Percentiles rank a stretch among this genome's conserved stretches.
These are phyloP conservation scores for Penicillium sp. DNA, from an alignment of 2,329 filamentous ascomycete species.

Conservation along the genomic window DNA sequence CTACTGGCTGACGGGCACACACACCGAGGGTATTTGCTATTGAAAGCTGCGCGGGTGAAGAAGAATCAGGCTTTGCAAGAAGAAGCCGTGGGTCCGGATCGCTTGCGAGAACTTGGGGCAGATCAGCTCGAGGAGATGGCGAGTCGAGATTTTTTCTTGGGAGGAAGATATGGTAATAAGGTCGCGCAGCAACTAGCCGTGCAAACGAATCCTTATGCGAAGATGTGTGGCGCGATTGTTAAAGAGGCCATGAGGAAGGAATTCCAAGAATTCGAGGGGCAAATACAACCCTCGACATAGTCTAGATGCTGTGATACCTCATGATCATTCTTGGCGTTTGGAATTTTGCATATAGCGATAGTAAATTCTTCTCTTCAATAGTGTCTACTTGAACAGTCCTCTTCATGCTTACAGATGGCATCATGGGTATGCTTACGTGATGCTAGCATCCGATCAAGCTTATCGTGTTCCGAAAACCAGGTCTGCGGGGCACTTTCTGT, in stretches of 20 bases:
- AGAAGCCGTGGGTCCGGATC: conserved; percentile 25
- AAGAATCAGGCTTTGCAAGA: conserved; percentile 7
- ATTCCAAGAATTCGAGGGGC: conserved; percentile 47
- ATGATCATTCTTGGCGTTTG: not conserved
- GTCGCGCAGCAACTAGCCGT: conserved; percentile 59
- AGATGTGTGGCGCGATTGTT: conserved; percentile 63
- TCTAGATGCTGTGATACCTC: not conserved
- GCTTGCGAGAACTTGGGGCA: conserved; percentile 33
- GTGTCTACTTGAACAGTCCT: not conserved
- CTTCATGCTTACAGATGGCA: not conserved
- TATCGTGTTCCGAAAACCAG: not conserved
- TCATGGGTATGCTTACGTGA: not conserved
- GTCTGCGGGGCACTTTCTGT: not conserved
- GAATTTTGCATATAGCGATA: not conserved
- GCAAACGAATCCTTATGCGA: conserved; percentile 63
- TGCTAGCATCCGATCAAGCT: not conserved
- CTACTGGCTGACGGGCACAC: conserved; percentile 57
- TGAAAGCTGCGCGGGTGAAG: conserved; percentile 37
- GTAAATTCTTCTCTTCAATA: not conserved
- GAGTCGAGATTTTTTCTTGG: conserved; percentile 56
- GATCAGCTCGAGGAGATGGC: conserved; percentile 56
- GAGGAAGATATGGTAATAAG: conserved; percentile 58
- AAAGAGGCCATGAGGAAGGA: conserved; percentile 61
- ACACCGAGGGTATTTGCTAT: conserved; percentile 51
- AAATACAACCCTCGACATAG: not conserved